Evolutionary conservation across 257 asterid species (phyloP).

Genomic region (Mitragyna speciosa): DNA sequence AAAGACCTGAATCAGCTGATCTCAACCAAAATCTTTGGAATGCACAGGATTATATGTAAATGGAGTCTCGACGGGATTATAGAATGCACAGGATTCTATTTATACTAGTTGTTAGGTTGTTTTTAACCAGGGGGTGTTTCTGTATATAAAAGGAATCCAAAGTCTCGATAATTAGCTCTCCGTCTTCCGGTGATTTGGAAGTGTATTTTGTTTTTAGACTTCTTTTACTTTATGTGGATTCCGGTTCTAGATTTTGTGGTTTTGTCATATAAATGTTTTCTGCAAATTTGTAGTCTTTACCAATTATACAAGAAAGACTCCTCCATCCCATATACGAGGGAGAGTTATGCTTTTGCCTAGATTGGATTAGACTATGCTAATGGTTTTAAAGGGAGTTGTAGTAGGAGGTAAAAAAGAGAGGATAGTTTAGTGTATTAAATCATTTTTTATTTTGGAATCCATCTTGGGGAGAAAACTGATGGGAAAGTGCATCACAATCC

Average conservation of each 20-base stretch:
- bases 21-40: too few relatives aligned
- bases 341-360: background rate
- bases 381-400: background rate
- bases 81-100: background rate
- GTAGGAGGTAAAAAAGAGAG: background rate
- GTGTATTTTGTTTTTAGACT: conserved; percentile 6
- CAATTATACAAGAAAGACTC: background rate
- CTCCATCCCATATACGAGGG: background rate
- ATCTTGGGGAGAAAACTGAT: conserved; percentile 1
- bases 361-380: background rate
- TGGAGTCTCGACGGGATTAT: too few relatives aligned
- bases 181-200: too few relatives aligned
- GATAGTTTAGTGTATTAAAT: background rate
- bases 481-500: background rate
- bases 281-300: background rate
- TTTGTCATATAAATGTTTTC: background rate
- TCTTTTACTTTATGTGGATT: background rate
- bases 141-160: too few relatives aligned
- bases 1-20: too few relatives aligned
- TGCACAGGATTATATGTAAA: too few relatives aligned
- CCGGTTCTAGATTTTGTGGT: background rate
- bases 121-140: too few relatives aligned
- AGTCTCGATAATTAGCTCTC: too few relatives aligned
- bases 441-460: background rate
- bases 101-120: background rate